Evolutionary conservation across 345 rosid species (phyloP).

Genomic region (Arabidopsis arenosa): DNA sequence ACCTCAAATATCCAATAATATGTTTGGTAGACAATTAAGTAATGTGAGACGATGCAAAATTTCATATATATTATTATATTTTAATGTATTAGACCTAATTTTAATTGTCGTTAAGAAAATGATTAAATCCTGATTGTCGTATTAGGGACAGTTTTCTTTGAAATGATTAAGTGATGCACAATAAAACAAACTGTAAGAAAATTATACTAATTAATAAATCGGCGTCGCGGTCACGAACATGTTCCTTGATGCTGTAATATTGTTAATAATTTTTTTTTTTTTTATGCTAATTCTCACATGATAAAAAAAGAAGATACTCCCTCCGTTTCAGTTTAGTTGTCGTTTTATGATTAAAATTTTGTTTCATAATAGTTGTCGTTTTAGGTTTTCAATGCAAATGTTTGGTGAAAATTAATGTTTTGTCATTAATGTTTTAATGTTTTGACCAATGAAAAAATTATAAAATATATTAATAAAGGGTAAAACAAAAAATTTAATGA

Average conservation of each 20-base stretch:
- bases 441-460: too few relatives aligned
- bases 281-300: not conserved
- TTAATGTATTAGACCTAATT: not conserved
- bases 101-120: not conserved
- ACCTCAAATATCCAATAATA: too few relatives aligned
- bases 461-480: too few relatives aligned
- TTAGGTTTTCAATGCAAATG: too few relatives aligned
- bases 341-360: too few relatives aligned
- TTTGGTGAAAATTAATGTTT: too few relatives aligned
- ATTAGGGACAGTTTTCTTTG: not conserved
- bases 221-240: slow-evolving; percentile 34
- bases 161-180: not conserved
- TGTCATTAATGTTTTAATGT: too few relatives aligned
- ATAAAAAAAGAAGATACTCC: not conserved
- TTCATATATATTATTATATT: too few relatives aligned
- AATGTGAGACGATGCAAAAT: not conserved
- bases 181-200: slow-evolving; percentile 14
- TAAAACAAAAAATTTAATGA: too few relatives aligned
- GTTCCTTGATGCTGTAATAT: slow-evolving; percentile 36
- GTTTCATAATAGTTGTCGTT: too few relatives aligned
- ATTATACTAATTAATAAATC: not conserved
- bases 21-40: not conserved
- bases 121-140: not conserved
- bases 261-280: slow-evolving; percentile 38
- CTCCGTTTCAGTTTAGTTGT: too few relatives aligned